Conservation (phyloP, 2,329 filamentous ascomycete genomes). For the Scytalidium sp. region DNA sequence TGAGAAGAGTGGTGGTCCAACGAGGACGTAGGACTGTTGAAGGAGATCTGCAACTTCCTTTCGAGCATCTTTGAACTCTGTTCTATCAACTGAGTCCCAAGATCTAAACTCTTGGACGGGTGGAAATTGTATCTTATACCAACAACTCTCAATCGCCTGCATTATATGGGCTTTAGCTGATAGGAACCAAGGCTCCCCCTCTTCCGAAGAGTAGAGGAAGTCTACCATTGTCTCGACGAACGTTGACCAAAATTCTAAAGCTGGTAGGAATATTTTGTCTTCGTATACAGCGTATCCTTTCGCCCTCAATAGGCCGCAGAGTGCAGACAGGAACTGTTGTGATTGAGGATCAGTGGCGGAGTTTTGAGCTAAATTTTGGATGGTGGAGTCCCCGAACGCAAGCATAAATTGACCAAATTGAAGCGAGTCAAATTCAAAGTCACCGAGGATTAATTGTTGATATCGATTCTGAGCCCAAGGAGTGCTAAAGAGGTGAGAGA, state of each 20-base stretch:
- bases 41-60: conserved; percentile 79
- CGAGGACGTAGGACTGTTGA: conserved; percentile 65
- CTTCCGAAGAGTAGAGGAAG: conserved; percentile 48
- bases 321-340: conserved; percentile 50
- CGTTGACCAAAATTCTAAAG: conserved; percentile 78
- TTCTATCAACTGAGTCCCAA: conserved; percentile 69
- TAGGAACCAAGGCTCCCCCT: conserved; percentile 51
- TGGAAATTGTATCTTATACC: conserved; percentile 64
- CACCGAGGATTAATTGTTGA: conserved; percentile 51
- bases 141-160: conserved; percentile 63
- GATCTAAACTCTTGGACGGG: conserved; percentile 50
- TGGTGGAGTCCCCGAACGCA: conserved; percentile 65
- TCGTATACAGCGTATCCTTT: conserved; percentile 67
- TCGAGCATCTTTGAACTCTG: conserved; percentile 68
- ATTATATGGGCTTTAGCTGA: conserved; percentile 57
- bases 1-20: conserved; percentile 52
- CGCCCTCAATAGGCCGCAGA: conserved; percentile 64
- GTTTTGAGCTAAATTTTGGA: conserved; percentile 55
- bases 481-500: conserved; percentile 59
- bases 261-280: conserved; percentile 68
- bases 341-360: conserved; percentile 43
- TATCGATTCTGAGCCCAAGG: conserved; percentile 57
- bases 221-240: conserved; percentile 69
- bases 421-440: conserved; percentile 62
- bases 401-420: conserved; percentile 66